Evolutionary conservation across 768 basidiomycete genomes (phyloP), one percentile per base, ranked within the genome.

Genomic region (Gautieria morchelliformis): DNA sequence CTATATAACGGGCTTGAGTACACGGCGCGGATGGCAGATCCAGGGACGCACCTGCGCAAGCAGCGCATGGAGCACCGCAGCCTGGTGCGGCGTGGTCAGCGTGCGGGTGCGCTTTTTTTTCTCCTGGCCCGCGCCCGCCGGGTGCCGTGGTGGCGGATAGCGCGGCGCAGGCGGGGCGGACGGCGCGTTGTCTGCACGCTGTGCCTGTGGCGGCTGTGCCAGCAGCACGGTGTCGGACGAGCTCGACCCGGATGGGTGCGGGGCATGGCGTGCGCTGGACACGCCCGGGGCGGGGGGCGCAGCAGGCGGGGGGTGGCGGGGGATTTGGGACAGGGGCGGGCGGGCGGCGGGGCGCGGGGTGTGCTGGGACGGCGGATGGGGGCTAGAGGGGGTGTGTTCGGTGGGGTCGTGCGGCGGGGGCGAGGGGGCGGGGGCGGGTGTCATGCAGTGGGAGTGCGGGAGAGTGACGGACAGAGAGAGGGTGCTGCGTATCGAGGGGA

Each of bases 71-170:
- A 93, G 75, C n/a, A 90, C 89, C 12, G 87, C 85, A 55, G 90
- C 84, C 67, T 93, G 90, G 65, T 92, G 87, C 8, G 90, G 88
- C 9, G 90, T 93, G 41, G 90, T 93, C 56, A 93, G 74, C 24
- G 86, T 88, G 48, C 87, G 76, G 32, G 90, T 93, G 56, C 90
- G 79, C 55, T 67, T 65, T 52, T 56, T 56, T 32, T 56, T 56
- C 7, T 5, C 35, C n/a, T 44, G 42, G 27, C n/a, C n/a, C n/a
- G n/a, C n/a, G n/a, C n/a, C n/a, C n/a, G n/a, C n/a, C n/a, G n/a
- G n/a, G n/a, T n/a, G n/a, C n/a, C n/a, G n/a, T n/a, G n/a, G n/a
- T n/a, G n/a, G n/a, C n/a, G n/a, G n/a, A n/a, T n/a, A n/a, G n/a
- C n/a, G n/a, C n/a, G n/a, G n/a, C n/a, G n/a, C n/a, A n/a, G n/a